Evolutionary conservation across 768 basidiomycete species (phyloP).

Genomic region (Lactifluus volemus): DNA sequence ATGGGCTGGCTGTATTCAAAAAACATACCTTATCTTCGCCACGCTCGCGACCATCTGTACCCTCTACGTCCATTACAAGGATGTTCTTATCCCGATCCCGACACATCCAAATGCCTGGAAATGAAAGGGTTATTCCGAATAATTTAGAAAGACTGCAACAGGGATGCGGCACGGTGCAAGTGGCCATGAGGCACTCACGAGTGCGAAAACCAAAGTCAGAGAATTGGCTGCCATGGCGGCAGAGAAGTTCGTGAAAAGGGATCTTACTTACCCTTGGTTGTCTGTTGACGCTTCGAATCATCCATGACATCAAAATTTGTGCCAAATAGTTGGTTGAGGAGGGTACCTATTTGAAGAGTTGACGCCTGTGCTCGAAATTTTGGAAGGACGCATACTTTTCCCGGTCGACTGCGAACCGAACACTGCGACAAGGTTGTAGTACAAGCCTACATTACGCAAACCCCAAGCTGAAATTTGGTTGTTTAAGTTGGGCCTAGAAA

Average conservation of each 20-base stretch:
- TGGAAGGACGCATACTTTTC: constrained; percentile 54
- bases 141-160: not conserved
- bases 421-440: constrained; percentile 94
- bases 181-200: not conserved
- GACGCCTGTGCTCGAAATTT: not conserved
- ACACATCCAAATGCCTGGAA: constrained; percentile 97
- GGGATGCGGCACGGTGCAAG: not conserved
- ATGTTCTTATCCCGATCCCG: constrained; percentile 76
- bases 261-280: constrained; percentile 73
- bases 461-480: constrained; percentile 81
- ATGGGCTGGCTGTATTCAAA: not conserved
- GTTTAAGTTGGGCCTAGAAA: constrained; percentile 50
- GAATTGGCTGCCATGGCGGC: no score
- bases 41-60: constrained; percentile 95
- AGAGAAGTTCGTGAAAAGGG: no score
- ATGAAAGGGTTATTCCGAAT: no score
- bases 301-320: constrained; percentile 99
- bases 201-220: no score
- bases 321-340: constrained; percentile 91
- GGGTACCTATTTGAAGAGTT: constrained; percentile 54
- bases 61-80: constrained; percentile 99
- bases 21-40: constrained; percentile 85
- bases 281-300: constrained; percentile 87
- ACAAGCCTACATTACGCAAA: constrained; percentile 82
- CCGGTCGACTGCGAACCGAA: constrained; percentile 96